These are phyloP conservation scores for Arthrocladium fulminans DNA, from an alignment of 2,329 filamentous ascomycete genomes.

Conservation along the genomic window DNA sequence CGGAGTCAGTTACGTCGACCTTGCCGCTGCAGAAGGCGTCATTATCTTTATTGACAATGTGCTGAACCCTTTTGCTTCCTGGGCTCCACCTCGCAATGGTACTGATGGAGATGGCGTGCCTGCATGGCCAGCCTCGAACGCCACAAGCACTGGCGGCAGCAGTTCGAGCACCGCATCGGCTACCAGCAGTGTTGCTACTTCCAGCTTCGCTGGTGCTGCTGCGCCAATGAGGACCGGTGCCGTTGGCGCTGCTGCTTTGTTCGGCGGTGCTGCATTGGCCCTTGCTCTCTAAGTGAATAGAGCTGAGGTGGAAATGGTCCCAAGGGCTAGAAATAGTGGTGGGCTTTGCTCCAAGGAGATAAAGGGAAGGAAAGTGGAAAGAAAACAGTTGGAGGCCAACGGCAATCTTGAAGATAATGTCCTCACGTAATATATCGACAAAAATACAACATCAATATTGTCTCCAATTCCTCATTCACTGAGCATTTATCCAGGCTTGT, in stretches of 20 bases:
- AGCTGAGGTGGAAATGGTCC: no score
- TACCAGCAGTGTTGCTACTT: not conserved
- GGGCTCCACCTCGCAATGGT: constrained; percentile 8
- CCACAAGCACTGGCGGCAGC: not conserved
- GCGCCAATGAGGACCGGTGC: no score
- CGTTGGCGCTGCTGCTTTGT: not conserved
- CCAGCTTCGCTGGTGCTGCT: no score
- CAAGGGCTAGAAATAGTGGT: no score
- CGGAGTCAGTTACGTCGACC: constrained; percentile 9
- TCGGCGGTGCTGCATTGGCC: not conserved
- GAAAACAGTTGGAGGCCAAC: no score
- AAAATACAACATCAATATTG: no score
- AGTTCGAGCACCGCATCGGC: constrained; percentile 9
- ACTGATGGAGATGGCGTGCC: constrained; percentile 11
- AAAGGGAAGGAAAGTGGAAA: no score
- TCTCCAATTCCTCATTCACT: no score
- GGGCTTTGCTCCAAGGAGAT: no score
- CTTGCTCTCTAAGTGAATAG: not conserved
- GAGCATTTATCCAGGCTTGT: no score
- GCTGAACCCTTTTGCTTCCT: constrained; percentile 10
- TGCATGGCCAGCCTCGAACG: constrained; percentile 5
- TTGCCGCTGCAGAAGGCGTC: constrained; percentile 10
- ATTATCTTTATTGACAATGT: constrained; percentile 15
- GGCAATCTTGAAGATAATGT: no score
- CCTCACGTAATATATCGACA: no score